A percentile compares a stretch with the other conserved stretches of the same genome.
phyloP scores from a whole-genome alignment of 306 rosid species.

The Oemleria cerasiformis region DNA sequence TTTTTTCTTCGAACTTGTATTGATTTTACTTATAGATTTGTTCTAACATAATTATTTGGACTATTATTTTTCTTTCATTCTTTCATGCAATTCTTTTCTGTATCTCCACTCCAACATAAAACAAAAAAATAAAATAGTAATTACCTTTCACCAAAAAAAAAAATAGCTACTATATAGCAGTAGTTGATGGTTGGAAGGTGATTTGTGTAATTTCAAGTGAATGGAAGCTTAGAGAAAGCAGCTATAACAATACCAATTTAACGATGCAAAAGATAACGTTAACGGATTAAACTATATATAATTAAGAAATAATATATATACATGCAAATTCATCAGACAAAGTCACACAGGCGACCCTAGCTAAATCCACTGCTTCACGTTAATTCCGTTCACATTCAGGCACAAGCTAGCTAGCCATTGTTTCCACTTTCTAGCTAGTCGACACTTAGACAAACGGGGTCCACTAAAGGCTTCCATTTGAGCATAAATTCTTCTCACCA shows the following conservation, averaged over 20 bases:
- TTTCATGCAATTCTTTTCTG: too few relatives aligned
- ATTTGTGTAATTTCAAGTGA: too few relatives aligned
- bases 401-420: neutral
- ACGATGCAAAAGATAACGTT: neutral
- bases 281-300: neutral
- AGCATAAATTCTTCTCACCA: neutral
- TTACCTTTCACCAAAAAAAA: too few relatives aligned
- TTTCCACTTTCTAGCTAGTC: slow-evolving; percentile 17
- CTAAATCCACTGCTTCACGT: slow-evolving; percentile 6
- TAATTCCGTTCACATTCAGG: slow-evolving; percentile 18
- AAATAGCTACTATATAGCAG: too few relatives aligned
- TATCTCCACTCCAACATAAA: too few relatives aligned
- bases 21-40: too few relatives aligned
- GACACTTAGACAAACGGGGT: neutral
- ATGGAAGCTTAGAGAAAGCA: too few relatives aligned
- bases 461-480: neutral
- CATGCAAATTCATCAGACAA: neutral
- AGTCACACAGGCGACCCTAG: neutral
- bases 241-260: too few relatives aligned
- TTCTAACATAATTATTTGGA: too few relatives aligned
- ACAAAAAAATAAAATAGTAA: too few relatives aligned
- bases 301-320: neutral
- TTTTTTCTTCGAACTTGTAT: too few relatives aligned
- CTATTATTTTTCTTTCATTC: too few relatives aligned
- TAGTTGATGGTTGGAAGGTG: neutral